Base-by-base conservation (phyloP, 257 asterid genomes). In the Jacaranda copaia region DNA sequence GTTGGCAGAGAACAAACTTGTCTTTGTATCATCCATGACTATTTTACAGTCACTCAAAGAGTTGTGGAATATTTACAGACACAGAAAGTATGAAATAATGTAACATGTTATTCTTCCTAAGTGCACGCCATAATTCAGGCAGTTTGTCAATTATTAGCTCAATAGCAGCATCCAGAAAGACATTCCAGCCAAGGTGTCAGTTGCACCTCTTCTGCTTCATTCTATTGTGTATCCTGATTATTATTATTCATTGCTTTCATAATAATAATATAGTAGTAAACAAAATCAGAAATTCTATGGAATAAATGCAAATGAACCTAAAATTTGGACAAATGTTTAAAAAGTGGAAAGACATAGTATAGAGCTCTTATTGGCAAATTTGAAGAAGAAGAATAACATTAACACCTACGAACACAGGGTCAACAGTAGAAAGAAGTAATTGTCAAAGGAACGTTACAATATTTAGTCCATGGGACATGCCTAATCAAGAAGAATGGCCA, bases 401-500 rank as follows among this genome's bases (percentile, higher is more conserved):
- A 25, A 12, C 45, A 48, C n/a, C 25, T 38, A 0, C 14, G 66
- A 55, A 36, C 49, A 58, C 58, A 25, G n/a, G 39, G 51, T 65
- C 58, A 45, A 60, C 48, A 42, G 11, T 14, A 75, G 58, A 64
- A 43, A 52, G 11, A 60, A 13, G 71, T 4, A 53, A 48, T 58
- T 25, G 11, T 3, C 43, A 4, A 68, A 46, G 19, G 49, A n/a
- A 66, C 2, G 59, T 3, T 46, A 39, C 0, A 43, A 16, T 4
- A n/a, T 25, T 25, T 16, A 66, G 15, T 25, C 56, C 43, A 67
- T 10, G 43, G 55, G 36, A 2, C 25, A 68, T n/a, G 59, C 32
- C 25, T 46, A 59, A 65, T 67, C 67, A 74, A 60, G 56, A 68
- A 60, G 59, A 13, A 15, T 15, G 25, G 53, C 56, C 42, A 48